These are phyloP conservation scores for Pichia scutulata DNA, from an alignment of 805 yeast species.

Conservation along the genomic window DNA sequence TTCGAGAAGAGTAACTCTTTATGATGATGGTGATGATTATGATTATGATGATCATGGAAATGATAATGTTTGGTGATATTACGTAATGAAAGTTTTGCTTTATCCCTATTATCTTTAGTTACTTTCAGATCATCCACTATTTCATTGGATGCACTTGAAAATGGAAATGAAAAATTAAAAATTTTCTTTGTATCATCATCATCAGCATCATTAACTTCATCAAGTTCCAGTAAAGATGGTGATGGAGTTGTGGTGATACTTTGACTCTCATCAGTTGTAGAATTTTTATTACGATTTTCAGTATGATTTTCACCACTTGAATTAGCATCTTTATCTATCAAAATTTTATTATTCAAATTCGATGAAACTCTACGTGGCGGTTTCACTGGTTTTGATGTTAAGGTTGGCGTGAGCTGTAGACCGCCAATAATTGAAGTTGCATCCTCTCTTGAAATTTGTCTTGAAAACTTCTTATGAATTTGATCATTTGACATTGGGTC, in stretches of 20 bases:
- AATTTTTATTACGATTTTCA: neutral
- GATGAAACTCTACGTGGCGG: neutral
- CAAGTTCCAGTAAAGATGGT: neutral
- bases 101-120: neutral
- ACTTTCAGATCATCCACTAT: neutral
- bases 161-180: slow-evolving; percentile 53
- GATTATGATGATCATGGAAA: neutral
- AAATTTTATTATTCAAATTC: neutral
- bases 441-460: slow-evolving; percentile 6
- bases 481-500: neutral
- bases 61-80: neutral
- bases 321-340: neutral
- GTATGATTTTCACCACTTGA: neutral
- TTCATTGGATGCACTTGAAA: slow-evolving; percentile 32
- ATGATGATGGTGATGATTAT: neutral
- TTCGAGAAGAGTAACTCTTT: neutral
- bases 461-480: neutral
- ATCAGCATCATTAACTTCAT: slow-evolving; percentile 19
- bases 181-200: slow-evolving; percentile 24
- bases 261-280: slow-evolving; percentile 18
- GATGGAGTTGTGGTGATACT: slow-evolving; percentile 25
- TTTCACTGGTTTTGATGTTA: neutral
- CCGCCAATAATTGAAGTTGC: slow-evolving; percentile 18
- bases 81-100: neutral
- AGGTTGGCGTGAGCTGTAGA: neutral